Percentiles rank a stretch among this genome's conserved stretches.
Conservation (phyloP, 306 rosid species). For the Citrullus mucosospermus region DNA sequence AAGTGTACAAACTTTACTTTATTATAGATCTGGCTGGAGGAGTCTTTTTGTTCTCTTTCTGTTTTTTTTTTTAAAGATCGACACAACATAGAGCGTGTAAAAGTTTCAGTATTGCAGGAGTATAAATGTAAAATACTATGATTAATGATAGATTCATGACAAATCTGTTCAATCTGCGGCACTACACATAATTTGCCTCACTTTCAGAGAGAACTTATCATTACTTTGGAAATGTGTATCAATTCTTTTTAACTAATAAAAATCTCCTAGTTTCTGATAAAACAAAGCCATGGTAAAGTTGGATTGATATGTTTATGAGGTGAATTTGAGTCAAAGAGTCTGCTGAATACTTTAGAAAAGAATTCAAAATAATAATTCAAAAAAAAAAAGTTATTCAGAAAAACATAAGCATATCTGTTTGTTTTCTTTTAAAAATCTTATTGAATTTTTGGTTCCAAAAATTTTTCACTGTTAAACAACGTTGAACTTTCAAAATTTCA, state of each 20-base stretch:
- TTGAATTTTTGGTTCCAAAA: too few relatives aligned
- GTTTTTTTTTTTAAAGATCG: too few relatives aligned
- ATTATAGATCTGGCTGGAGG: background rate
- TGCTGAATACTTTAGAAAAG: background rate
- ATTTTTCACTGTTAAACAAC: too few relatives aligned
- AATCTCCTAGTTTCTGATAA: background rate
- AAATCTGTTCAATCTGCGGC: background rate
- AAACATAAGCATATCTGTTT: too few relatives aligned
- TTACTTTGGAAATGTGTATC: background rate
- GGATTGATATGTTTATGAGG: background rate
- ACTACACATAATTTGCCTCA: background rate
- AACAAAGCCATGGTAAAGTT: background rate
- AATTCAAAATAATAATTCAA: too few relatives aligned
- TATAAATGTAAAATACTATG: background rate
- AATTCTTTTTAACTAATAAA: background rate
- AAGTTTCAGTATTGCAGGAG: background rate
- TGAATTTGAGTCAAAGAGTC: background rate
- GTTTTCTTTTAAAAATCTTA: too few relatives aligned
- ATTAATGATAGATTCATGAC: background rate
- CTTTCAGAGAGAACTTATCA: background rate
- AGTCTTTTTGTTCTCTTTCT: too few relatives aligned
- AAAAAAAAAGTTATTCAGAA: too few relatives aligned
- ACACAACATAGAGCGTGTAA: background rate
- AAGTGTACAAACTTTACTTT: background rate
- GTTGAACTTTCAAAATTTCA: background rate